Percentiles rank a stretch among this genome's conserved stretches.
Conservation (phyloP, 345 rosid genomes). For the Sonneratia caseolaris region DNA sequence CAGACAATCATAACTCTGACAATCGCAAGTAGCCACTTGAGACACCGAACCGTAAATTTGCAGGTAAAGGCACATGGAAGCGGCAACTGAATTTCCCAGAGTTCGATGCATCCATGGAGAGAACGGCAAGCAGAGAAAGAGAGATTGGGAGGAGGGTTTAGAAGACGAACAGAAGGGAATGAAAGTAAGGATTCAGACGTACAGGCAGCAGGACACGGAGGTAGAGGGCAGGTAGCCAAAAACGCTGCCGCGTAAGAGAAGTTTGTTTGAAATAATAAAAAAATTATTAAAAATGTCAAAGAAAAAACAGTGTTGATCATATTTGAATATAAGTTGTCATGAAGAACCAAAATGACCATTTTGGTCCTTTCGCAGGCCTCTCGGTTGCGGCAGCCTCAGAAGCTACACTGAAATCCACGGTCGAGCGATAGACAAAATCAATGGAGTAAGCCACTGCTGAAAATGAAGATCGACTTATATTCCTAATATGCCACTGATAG, state of each 20-base stretch:
- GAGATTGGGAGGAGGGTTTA: neutral
- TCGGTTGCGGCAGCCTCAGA: too few relatives aligned
- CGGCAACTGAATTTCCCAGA: conserved; percentile 54
- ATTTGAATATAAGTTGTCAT: neutral
- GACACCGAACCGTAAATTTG: conserved; percentile 5
- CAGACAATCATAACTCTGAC: neutral
- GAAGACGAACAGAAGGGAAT: neutral
- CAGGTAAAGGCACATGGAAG: conserved; percentile 37
- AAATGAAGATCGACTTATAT: neutral
- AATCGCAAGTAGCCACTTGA: neutral
- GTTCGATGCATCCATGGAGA: conserved; percentile 68
- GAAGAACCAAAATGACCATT: neutral
- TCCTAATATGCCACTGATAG: neutral
- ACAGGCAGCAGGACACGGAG: neutral
- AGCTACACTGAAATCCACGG: too few relatives aligned
- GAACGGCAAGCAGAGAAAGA: neutral
- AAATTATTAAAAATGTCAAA: too few relatives aligned
- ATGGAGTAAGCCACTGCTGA: too few relatives aligned
- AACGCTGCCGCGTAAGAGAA: neutral
- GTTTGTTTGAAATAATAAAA: too few relatives aligned
- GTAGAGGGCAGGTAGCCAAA: neutral
- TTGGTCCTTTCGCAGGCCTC: neutral
- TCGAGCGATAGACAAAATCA: too few relatives aligned
- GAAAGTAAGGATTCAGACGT: neutral
- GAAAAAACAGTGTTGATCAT: neutral